Percentiles rank a stretch among this genome's conserved stretches.
Conservation (phyloP, 371 early-diverging fungal genomes). For the Blastocladiella emersonii region DNA sequence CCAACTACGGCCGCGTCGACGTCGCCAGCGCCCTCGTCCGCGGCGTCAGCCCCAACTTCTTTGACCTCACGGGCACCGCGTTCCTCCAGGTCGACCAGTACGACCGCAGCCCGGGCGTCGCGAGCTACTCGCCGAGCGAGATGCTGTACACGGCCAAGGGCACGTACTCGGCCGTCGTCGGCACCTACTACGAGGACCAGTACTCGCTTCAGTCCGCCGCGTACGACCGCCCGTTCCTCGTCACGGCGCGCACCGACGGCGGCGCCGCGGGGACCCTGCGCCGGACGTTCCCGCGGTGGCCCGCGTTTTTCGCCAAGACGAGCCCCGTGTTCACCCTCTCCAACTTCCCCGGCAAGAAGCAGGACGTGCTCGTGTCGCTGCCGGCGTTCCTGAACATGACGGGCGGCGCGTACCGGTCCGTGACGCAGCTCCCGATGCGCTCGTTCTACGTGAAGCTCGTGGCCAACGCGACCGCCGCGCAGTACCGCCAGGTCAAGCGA, state of each 20-base stretch:
- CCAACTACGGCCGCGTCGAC: slow-evolving; percentile 12
- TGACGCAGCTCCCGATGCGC: slow-evolving; percentile 9
- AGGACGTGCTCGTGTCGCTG: slow-evolving; percentile 7
- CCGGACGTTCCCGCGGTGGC: not conserved
- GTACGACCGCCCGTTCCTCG: slow-evolving; percentile 5
- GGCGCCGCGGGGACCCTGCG: not conserved
- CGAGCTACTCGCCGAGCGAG: slow-evolving; percentile 1
- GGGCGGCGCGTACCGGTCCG: slow-evolving; percentile 1
- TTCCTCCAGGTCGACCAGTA: not conserved
- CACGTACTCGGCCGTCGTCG: slow-evolving; percentile 5
- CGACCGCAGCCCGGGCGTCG: slow-evolving; percentile 3
- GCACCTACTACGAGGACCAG: slow-evolving; percentile 5
- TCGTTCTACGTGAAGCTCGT: slow-evolving; percentile 5
- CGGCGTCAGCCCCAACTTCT: slow-evolving; percentile 12
- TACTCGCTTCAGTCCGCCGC: slow-evolving; percentile 2
- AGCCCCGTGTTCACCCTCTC: not conserved
- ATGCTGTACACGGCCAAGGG: slow-evolving; percentile 14
- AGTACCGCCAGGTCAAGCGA: not conserved
- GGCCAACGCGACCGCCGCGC: not conserved
- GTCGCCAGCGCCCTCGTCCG: not conserved
- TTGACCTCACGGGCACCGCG: slow-evolving; percentile 6
- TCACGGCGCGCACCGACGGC: not conserved
- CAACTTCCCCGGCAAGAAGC: not conserved
- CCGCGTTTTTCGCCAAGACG: slow-evolving; percentile 1
- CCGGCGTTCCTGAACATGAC: slow-evolving; percentile 8